Conservation (phyloP, 371 early-diverging fungal genomes). For the Saksenaea vasiformis region DNA sequence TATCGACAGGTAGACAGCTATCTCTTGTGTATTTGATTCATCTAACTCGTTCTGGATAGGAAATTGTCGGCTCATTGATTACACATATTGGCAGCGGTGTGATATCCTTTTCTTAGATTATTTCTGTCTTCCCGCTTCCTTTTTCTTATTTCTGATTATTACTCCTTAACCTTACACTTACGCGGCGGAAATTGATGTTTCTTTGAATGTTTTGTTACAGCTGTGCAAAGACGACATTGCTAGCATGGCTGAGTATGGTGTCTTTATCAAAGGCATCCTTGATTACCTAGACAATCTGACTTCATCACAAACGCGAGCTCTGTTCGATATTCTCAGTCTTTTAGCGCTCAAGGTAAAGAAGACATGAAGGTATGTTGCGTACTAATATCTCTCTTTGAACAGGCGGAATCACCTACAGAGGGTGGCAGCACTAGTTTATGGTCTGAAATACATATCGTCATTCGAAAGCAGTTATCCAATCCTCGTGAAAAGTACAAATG, state of each 20-base stretch:
- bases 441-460: constrained; percentile 74
- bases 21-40: background rate
- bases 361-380: background rate
- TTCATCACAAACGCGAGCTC: constrained; percentile 62
- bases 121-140: background rate
- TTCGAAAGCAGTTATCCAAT: constrained; percentile 82
- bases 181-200: constrained; percentile 65
- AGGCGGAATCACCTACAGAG: background rate
- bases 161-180: constrained; percentile 22
- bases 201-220: constrained; percentile 58
- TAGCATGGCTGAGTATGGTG: constrained; percentile 59
- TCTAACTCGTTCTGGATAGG: constrained; percentile 31
- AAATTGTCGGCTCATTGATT: constrained; percentile 75
- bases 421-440: constrained; percentile 34
- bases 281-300: constrained; percentile 77
- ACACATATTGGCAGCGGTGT: constrained; percentile 85
- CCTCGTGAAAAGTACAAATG: constrained; percentile 70
- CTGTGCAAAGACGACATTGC: constrained; percentile 54
- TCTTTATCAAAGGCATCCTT: constrained; percentile 78
- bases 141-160: background rate
- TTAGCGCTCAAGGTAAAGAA: constrained; percentile 59
- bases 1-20: constrained; percentile 58
- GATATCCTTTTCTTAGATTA: constrained; percentile 45
- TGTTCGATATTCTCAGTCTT: constrained; percentile 75
- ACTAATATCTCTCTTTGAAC: background rate